Evolutionary conservation across 1,139 yeast genomes (phyloP).

Genomic region (Blastobotrys petasosporus): DNA sequence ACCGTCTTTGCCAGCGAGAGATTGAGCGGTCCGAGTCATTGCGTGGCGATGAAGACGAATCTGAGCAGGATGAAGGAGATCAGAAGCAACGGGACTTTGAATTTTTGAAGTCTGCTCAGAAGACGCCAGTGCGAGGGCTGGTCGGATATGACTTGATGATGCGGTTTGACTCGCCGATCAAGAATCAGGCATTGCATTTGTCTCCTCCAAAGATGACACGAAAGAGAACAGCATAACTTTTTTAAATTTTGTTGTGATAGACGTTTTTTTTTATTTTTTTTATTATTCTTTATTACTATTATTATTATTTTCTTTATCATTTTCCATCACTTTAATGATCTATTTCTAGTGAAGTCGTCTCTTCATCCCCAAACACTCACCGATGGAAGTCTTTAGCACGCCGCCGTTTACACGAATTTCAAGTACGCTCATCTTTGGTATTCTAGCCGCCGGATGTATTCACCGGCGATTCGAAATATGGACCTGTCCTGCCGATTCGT

Average conservation of each 20-base stretch:
- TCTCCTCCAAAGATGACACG: conserved; percentile 21
- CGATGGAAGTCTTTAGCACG: background rate
- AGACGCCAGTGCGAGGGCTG: conserved; percentile 3
- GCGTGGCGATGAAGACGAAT: conserved; percentile 8
- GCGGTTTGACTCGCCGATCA: conserved; percentile 29
- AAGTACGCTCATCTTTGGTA: background rate
- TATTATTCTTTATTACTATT: background rate
- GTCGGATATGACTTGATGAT: conserved; percentile 12
- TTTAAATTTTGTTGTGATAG: background rate
- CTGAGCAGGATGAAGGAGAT: background rate
- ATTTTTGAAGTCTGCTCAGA: too few relatives aligned
- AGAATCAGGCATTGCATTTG: conserved; percentile 24
- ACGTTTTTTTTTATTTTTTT: background rate
- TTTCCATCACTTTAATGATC: background rate
- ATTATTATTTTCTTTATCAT: background rate
- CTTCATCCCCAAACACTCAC: background rate
- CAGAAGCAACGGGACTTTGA: conserved; percentile 1
- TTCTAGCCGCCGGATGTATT: background rate
- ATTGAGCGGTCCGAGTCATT: conserved; percentile 29
- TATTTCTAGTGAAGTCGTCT: background rate
- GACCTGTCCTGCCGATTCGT: too few relatives aligned
- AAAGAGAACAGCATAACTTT: conserved; percentile 11
- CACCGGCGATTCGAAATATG: background rate
- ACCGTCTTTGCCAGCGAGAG: conserved; percentile 52
- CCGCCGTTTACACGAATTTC: background rate